These are phyloP conservation scores for Ophiocordyceps robertsii DNA, from an alignment of 2,329 filamentous ascomycete species.

Conservation along the genomic window DNA sequence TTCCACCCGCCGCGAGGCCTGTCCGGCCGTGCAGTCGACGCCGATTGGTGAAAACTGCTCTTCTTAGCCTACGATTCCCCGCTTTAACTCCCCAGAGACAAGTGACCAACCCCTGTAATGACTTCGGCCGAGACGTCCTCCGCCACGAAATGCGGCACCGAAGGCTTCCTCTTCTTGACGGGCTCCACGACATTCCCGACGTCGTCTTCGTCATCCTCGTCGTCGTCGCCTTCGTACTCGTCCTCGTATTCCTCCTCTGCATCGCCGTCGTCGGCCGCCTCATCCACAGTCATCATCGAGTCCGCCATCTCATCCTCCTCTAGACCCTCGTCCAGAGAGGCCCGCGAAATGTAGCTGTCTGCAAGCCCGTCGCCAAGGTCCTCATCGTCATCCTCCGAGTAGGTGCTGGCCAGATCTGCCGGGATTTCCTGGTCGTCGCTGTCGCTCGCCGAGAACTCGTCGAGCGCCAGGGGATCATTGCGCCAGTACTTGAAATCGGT, in stretches of 20 bases:
- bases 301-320: slow-evolving; percentile 24
- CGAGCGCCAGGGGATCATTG: slow-evolving; percentile 67
- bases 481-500: slow-evolving; percentile 98
- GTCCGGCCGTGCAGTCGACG: slow-evolving; percentile 3
- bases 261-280: slow-evolving; percentile 25
- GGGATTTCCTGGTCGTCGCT: slow-evolving; percentile 39
- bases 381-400: slow-evolving; percentile 31
- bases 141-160: slow-evolving; percentile 12
- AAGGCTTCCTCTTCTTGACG: slow-evolving; percentile 2
- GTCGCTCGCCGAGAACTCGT: slow-evolving; percentile 81
- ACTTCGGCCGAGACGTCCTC: slow-evolving; percentile 41
- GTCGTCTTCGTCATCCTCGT: slow-evolving; percentile 16
- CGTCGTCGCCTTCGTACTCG: slow-evolving; percentile 26
- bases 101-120: slow-evolving; percentile 44
- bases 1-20: slow-evolving; percentile 3
- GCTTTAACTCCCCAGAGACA: slow-evolving; percentile 29
- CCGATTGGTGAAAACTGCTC: slow-evolving; percentile 6
- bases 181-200: slow-evolving; percentile 9
- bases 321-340: slow-evolving; percentile 28
- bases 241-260: slow-evolving; percentile 20
- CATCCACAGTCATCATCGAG: slow-evolving; percentile 26
- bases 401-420: slow-evolving; percentile 27
- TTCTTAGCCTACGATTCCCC: slow-evolving; percentile 16
- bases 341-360: slow-evolving; percentile 41
- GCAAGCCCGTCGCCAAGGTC: slow-evolving; percentile 29